Evolutionary conservation across 164 flowering plant genomes (phyloP), one percentile per base, ranked within the genome.

Genomic region (Taxillus chinensis): DNA sequence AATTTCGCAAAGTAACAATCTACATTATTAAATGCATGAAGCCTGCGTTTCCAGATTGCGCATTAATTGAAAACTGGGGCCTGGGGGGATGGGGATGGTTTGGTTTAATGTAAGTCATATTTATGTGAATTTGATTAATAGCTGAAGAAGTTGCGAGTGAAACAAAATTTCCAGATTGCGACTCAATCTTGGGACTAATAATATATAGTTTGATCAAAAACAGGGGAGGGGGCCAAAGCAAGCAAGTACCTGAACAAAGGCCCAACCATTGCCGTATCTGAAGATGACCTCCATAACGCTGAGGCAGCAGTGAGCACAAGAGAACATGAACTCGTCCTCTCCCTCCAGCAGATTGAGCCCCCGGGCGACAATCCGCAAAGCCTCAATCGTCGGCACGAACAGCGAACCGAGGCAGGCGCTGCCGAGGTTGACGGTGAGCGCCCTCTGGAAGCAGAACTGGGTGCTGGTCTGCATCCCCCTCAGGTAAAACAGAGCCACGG

Each of bases 321-420:
- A 92, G 68, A 89, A 92, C 95, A 92, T 86, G 78, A 89, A 92
- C 63, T 90, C 98, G 64, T 92, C 98, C 66, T 92, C 98, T 50
- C 96, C 98, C 73, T 86, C 88, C 12, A 92, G 77, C 76, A 92
- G 72, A 77, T 92, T 89, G 67, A 92, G 65, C 6, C 74, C 90
- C 5, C 95, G 70, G 1, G 96, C 90, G 2, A 92, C 67, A 39
- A 90, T 82, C 60, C 98, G 73, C 67, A 92, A 58, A 38, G 86
- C 83, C 71, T 92, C 98, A 45, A 92, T 90, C 0, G 83, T 43
- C 0, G 98, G 98, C 41, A 92, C 89, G 57, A 87, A 90, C 5
- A 88, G 64, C 0, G 98, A 92, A 6, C 90, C 98, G 5, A 92
- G 74, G 59, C 89, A 86, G 52, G 98, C 92, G 65, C 96, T 92